Evolutionary conservation across 2,329 filamentous ascomycete genomes (phyloP).

Genomic region (Aspergillus fischeri): DNA sequence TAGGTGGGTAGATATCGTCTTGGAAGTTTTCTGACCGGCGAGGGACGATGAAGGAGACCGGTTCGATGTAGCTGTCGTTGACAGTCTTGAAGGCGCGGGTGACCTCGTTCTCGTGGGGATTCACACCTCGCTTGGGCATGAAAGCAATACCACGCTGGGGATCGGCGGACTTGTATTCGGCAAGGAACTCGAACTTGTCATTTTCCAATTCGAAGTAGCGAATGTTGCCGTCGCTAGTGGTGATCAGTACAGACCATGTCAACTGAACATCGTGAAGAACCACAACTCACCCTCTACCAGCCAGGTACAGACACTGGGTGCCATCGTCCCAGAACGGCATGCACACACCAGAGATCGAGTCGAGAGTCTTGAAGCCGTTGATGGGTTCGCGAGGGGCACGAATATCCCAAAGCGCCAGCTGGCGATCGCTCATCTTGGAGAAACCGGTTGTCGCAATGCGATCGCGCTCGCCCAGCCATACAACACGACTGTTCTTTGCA

Average conservation of each 20-base stretch:
- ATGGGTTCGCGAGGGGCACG: constrained; percentile 75
- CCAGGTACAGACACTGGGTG: constrained; percentile 90
- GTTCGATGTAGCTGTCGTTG: constrained; percentile 90
- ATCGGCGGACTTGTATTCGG: constrained; percentile 94
- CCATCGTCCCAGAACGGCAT: constrained; percentile 99
- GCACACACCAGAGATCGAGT: constrained; percentile 95
- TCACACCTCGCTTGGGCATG: constrained; percentile 89
- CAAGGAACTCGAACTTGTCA: constrained; percentile 96
- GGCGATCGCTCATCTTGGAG: constrained; percentile 96
- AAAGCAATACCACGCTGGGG: constrained; percentile 94
- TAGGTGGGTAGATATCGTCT: constrained; percentile 92
- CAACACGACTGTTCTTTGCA: constrained; percentile 94
- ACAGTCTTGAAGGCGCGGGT: constrained; percentile 97
- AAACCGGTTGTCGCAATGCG: constrained; percentile 95
- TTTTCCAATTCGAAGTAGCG: constrained; percentile 98
- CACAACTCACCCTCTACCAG: constrained; percentile 79
- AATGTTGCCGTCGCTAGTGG: constrained; percentile 84
- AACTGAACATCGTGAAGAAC: not conserved
- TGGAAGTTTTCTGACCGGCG: constrained; percentile 92
- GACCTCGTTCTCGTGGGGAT: constrained; percentile 94
- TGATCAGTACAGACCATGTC: constrained; percentile 8
- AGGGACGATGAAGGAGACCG: constrained; percentile 95
- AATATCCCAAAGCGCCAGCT: constrained; percentile 92
- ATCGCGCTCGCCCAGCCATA: constrained; percentile 97
- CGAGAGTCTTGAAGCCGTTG: constrained; percentile 82